Evolutionary conservation across 2,329 filamentous ascomycete species (phyloP), one percentile per base, ranked within the genome.

Genomic region (Pezicula radicicola): DNA sequence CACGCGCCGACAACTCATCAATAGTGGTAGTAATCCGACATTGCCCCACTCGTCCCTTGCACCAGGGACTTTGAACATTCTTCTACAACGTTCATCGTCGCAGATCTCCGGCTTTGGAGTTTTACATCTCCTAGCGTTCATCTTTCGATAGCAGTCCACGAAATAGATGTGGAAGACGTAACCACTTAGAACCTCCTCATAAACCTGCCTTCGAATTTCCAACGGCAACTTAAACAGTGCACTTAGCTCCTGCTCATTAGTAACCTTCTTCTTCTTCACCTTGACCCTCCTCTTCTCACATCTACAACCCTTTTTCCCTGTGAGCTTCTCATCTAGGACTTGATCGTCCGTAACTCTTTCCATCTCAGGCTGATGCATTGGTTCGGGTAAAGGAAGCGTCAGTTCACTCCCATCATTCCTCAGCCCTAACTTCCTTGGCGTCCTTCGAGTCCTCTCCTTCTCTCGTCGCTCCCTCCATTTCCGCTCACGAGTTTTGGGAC

Each of bases 1-100:
- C 57, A 59, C 40, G 16, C 37, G 51, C 25, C 57, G 42, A 48
- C 57, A 59, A 30, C 33, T 55, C 39, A 44, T 46, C 19, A 55
- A 27, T 16, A 57, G 27, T 6, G 50, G 35, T 8, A 59, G 21
- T 33, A 59, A 45, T 30, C 46, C 25, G 7, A 30, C 39, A 10
- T 50, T 45, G 2, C 46, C 55, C 50, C 42, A 52, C n/a, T 18
- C 13, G 50, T 55, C 52, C 21, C 6, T 30, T n/a, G 49, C 51
- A 2, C 53, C 55, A 7, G 33, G 19, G n/a, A 53, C 40, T 40
- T 56, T 52, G 21, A 47, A 12, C 19, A n/a, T 15, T 12, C 30
- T n/a, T n/a, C 25, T 33, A n/a, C 46, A 49, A 9, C 16, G 4
- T 30, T 15, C 28, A 13, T 21, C n/a, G 2, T 28, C 40, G n/a